Conservation (phyloP, 2,329 filamentous ascomycete species). For the Neonectria magnoliae region DNA sequence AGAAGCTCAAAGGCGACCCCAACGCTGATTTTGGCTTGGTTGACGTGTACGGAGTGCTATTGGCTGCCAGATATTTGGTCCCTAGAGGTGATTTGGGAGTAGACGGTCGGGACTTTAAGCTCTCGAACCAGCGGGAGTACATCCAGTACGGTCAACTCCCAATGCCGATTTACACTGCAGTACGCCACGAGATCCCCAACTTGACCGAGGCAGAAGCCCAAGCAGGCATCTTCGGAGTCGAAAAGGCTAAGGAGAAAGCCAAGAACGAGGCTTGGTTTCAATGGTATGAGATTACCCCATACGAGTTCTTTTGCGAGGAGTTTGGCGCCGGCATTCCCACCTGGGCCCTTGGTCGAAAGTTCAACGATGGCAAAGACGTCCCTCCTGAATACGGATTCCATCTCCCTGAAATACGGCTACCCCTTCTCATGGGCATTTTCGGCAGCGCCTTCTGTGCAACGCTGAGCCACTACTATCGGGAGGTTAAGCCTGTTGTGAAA, state of each 20-base stretch:
- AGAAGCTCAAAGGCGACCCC: conserved; percentile 83
- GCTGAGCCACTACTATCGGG: conserved; percentile 93
- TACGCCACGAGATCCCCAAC: conserved; percentile 91
- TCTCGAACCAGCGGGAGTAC: conserved; percentile 85
- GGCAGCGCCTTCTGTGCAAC: conserved; percentile 97
- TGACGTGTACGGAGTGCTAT: conserved; percentile 88
- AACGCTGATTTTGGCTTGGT: conserved; percentile 86
- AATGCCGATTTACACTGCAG: conserved; percentile 93
- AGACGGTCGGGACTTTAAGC: conserved; percentile 82
- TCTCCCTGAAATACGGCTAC: conserved; percentile 84
- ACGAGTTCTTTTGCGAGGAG: conserved; percentile 96
- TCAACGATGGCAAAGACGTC: conserved; percentile 70
- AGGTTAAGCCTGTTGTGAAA: conserved; percentile 84
- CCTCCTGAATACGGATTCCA: conserved; percentile 71
- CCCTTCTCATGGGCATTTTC: conserved; percentile 92
- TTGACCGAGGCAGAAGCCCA: conserved; percentile 52
- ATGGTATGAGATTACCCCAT: conserved; percentile 96
- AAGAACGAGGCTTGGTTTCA: conserved; percentile 89
- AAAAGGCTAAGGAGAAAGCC: conserved; percentile 62
- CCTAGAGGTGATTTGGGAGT: conserved; percentile 80
- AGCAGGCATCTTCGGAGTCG: conserved; percentile 45
- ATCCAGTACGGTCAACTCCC: conserved; percentile 83
- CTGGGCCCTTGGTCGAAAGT: conserved; percentile 89
- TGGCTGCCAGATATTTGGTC: conserved; percentile 86
- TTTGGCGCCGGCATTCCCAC: conserved; percentile 91